Conservation (phyloP, 2,329 filamentous ascomycete genomes). For the Diaporthe vaccinii region DNA sequence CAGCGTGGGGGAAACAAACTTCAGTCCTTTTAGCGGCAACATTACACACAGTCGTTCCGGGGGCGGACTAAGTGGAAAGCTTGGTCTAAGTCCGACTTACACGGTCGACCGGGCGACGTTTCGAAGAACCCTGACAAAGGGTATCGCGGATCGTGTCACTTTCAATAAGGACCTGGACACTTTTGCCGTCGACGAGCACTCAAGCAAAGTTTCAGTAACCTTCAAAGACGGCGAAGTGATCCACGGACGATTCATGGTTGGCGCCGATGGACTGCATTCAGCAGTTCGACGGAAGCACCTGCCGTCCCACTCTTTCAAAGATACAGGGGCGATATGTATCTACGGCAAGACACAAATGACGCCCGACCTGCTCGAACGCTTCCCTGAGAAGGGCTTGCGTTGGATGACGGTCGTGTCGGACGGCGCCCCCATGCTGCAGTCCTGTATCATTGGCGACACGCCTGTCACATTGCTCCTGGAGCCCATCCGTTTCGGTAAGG, state of each 20-base stretch:
- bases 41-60: neutral
- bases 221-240: conserved; percentile 17
- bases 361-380: conserved; percentile 1
- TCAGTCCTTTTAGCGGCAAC: neutral
- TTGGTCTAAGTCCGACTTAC: neutral
- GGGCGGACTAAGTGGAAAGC: neutral
- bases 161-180: neutral
- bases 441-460: conserved; percentile 6
- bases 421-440: conserved; percentile 12
- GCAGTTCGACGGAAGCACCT: conserved; percentile 5
- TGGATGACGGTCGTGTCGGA: conserved; percentile 29
- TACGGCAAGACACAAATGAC: conserved; percentile 14
- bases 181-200: neutral
- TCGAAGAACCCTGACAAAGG: conserved; percentile 16
- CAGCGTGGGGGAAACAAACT: conserved; percentile 8
- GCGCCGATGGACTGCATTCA: conserved; percentile 21
- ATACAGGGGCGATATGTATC: conserved; percentile 19
- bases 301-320: neutral
- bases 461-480: neutral
- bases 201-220: neutral
- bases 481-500: neutral
- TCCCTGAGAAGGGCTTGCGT: conserved; percentile 9
- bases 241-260: conserved; percentile 17
- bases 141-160: neutral
- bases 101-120: conserved; percentile 14